Evolutionary conservation across 148 eudicot genomes (phyloP), one percentile per base, ranked within the genome.

Genomic region (Nyssa sinensis): DNA sequence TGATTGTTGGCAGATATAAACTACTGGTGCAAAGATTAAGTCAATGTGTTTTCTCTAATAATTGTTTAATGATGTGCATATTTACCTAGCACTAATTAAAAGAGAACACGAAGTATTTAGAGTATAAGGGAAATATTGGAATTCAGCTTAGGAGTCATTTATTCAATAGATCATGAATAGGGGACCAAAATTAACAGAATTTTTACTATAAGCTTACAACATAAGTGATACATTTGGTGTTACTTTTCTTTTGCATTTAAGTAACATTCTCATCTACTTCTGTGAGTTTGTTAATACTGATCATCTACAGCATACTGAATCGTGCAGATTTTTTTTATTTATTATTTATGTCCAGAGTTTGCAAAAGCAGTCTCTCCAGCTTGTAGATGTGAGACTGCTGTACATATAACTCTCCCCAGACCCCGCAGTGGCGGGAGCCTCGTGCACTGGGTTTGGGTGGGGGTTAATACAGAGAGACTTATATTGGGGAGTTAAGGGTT

Each of bases 11-110:
- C n/a, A 35, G 11, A 16, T 27, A 14, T 60, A n/a, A 59, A 51
- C 27, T n/a, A n/a, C 2, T 19, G 13, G 62, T 24, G 49, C 62
- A 57, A 59, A 12, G 34, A 23, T n/a, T 23, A 8, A 37, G 58
- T 14, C 1, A 14, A 59, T 55, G 16, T 53, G 21, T 14, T 39
- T 72, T 21, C 37, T 17, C 34, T 23, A 57, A 16, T n/a, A 23
- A n/a, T 33, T n/a, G 32, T 0, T 57, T 30, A 7, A 8, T 39
- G 44, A 30, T 25, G 5, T 21, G 31, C 28, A 49, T 39, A 41
- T 39, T 67, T 67, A 39, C n/a, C n/a, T n/a, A n/a, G n/a, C n/a
- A n/a, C 53, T 67, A 28, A n/a, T 41, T 16, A 49, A 47, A 68
- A 47, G 71, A 47, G 28, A 47, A 23, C n/a, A n/a, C 19, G 16